Evolutionary conservation across 202 grass and related monocot genomes (phyloP).

Genomic region (Digitaria exilis): DNA sequence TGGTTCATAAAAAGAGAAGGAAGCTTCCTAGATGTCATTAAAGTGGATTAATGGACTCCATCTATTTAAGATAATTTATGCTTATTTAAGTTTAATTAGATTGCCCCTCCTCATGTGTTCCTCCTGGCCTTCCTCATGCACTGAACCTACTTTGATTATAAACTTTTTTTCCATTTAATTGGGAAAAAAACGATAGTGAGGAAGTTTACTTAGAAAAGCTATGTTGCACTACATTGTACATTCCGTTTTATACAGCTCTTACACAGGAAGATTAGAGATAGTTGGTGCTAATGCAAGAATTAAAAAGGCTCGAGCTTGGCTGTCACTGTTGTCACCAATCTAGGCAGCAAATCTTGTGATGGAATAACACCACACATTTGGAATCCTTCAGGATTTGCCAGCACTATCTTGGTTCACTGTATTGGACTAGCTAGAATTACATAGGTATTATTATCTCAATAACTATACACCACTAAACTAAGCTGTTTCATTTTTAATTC

Average conservation of each 20-base stretch:
- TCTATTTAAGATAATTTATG: constrained; percentile 25
- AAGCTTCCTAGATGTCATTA: constrained; percentile 28
- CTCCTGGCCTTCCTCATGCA: constrained; percentile 37
- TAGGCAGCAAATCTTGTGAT: constrained; percentile 61
- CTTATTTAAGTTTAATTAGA: constrained; percentile 27
- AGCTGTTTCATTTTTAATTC: constrained; percentile 23
- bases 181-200: background rate
- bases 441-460: constrained; percentile 17
- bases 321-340: constrained; percentile 52
- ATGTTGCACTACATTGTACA: constrained; percentile 34
- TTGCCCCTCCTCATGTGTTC: constrained; percentile 21
- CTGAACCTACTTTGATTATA: constrained; percentile 35
- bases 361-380: constrained; percentile 52
- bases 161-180: constrained; percentile 17
- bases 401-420: constrained; percentile 44
- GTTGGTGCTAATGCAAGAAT: constrained; percentile 36
- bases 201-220: constrained; percentile 34
- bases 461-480: constrained; percentile 27
- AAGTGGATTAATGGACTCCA: background rate
- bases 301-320: constrained; percentile 32
- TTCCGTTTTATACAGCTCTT: constrained; percentile 41
- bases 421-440: constrained; percentile 37
- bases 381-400: constrained; percentile 54
- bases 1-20: constrained; percentile 31
- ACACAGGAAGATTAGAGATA: constrained; percentile 13